phyloP scores from a whole-genome alignment of 352 stramenopile species.

The Discostella stelligera region DNA sequence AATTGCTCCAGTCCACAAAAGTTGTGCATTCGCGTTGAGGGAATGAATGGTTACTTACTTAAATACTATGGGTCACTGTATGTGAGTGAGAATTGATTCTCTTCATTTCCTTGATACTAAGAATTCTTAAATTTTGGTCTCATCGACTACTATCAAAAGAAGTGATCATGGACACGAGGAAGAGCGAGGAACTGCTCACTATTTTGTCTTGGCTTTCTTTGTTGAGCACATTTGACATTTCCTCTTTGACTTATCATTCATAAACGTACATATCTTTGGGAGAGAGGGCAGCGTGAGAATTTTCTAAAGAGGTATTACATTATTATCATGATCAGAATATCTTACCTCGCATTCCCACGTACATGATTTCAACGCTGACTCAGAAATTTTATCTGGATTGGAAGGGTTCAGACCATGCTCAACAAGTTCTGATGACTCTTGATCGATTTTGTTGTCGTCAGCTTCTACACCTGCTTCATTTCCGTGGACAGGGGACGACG shows the following conservation, averaged over 20 bases:
- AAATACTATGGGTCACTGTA: too few species aligned
- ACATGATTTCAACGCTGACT: neutral
- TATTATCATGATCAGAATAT: neutral
- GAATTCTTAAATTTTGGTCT: neutral
- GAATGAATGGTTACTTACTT: too few species aligned
- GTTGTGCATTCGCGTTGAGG: too few species aligned
- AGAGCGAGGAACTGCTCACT: neutral
- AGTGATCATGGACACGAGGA: too few species aligned
- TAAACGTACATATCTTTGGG: neutral
- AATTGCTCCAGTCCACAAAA: too few species aligned
- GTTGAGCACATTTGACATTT: constrained; percentile 10
- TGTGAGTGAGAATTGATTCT: too few species aligned
- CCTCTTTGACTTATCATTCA: constrained; percentile 7
- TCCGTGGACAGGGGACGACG: neutral
- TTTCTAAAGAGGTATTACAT: neutral
- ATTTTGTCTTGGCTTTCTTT: constrained; percentile 3
- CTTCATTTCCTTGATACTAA: too few species aligned
- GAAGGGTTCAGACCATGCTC: neutral
- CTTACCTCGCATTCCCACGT: constrained; percentile 6
- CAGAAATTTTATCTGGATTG: neutral
- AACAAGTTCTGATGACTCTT: neutral
- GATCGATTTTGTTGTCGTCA: neutral
- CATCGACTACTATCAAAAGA: neutral
- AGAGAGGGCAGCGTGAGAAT: neutral
- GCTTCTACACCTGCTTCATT: neutral